These are phyloP conservation scores for Coemansia erecta DNA, from an alignment of 192 early-diverging fungal genomes.

Conservation along the genomic window DNA sequence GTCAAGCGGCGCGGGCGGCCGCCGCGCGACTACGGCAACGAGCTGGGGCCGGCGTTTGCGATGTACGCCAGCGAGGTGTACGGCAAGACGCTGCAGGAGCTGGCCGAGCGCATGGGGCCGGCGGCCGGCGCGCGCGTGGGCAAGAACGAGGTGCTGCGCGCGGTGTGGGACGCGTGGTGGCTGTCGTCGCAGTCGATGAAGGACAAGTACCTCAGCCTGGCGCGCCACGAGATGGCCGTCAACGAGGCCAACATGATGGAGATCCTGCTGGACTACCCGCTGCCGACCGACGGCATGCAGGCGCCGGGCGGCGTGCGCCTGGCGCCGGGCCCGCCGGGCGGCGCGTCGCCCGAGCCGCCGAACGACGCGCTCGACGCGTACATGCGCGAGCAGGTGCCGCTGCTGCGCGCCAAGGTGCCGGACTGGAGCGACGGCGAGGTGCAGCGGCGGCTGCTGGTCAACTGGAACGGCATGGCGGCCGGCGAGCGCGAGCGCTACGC, in stretches of 20 bases:
- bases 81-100: constrained; percentile 9
- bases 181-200: constrained; percentile 37
- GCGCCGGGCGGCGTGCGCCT: neutral
- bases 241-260: constrained; percentile 50
- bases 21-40: constrained; percentile 52
- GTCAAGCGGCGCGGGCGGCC: constrained; percentile 53
- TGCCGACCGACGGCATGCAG: constrained; percentile 28
- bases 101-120: constrained; percentile 17
- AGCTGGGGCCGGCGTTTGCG: constrained; percentile 50
- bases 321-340: constrained; percentile 2
- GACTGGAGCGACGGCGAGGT: constrained; percentile 52
- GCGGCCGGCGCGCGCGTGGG: constrained; percentile 3
- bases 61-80: constrained; percentile 47
- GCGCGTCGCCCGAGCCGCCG: constrained; percentile 27
- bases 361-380: constrained; percentile 26
- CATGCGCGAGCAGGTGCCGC: constrained; percentile 45
- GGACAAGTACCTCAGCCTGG: constrained; percentile 43
- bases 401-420: constrained; percentile 45
- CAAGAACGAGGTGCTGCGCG: constrained; percentile 41
- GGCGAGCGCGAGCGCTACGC: constrained; percentile 41
- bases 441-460: constrained; percentile 37
- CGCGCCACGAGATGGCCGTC: constrained; percentile 45
- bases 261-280: constrained; percentile 43
- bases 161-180: constrained; percentile 51
- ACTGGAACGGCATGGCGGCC: constrained; percentile 41